Base-by-base conservation (phyloP, 1,139 yeast genomes). In the Debaryomyces psychrophilus region DNA sequence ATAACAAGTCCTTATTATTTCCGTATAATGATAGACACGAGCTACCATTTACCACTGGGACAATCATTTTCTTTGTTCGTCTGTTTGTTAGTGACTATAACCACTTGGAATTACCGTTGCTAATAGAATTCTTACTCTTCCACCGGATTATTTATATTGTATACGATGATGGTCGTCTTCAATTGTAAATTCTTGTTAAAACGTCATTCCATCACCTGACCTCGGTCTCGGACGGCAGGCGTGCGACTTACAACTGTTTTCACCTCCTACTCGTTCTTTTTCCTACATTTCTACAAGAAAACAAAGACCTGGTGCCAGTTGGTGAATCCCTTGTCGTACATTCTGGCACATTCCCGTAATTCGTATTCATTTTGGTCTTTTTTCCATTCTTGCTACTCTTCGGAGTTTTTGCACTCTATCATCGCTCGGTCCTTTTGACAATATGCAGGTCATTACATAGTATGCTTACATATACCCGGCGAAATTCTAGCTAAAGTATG, bases 21-120 rank as follows among this genome's bases (percentile, higher is more conserved):
- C 84, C 83, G 52, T 62, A 63, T 37, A 79, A 65, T 31, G 72
- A 64, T 46, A 77, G 67, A 49, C 71, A 69, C 25, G 83, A 69
- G 22, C 79, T 69, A 12, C 84, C 85, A 57, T 79, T 80, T 47
- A 82, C 76, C 46, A 80, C 55, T 28, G 80, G 65, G 36, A 57
- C 48, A n/a, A 61, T 57, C 66, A 62, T 62, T 7, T 34, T 51
- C 25, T 9, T 20, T 35, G 23, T 17, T 12, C 8, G 15, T 18
- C 40, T 26, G 14, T 20, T 18, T 26, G 23, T 26, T 17, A 33
- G 38, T 33, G 18, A 20, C 26, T 40, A 12, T 29, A n/a, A 8
- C 4, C 37, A 8, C 27, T 31, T 9, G 31, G 11, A n/a, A 29
- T 20, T 14, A 26, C 17, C 33, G 22, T 18, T 38, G 27, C 27